Conservation (phyloP, 164 flowering plant genomes). For the Platanus orientalis region DNA sequence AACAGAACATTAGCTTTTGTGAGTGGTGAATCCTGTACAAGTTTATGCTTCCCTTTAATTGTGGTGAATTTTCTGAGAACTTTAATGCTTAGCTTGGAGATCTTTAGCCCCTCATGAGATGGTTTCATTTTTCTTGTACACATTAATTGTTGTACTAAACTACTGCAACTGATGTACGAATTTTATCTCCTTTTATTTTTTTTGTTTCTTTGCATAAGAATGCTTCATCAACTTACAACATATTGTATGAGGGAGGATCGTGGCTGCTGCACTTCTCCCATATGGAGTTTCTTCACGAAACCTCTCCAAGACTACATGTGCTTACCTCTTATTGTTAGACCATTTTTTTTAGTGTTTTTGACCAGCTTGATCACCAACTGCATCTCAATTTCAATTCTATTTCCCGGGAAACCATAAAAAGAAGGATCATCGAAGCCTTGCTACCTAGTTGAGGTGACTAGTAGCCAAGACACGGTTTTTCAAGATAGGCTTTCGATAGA, state of each 20-base stretch:
- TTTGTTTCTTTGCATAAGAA: conserved; percentile 75
- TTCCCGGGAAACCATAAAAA: no score
- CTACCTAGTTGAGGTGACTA: not conserved
- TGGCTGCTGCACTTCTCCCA: conserved; percentile 97
- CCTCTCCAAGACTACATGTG: not conserved
- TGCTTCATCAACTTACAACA: conserved; percentile 91
- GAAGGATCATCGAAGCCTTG: not conserved
- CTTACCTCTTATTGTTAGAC: not conserved
- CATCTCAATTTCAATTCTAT: not conserved
- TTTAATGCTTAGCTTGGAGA: no score
- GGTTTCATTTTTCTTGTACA: not conserved
- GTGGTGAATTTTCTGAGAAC: no score
- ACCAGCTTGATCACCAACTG: not conserved
- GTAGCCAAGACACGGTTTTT: not conserved
- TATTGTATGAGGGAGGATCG: conserved; percentile 85
- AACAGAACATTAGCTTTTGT: no score
- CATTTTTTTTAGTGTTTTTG: not conserved
- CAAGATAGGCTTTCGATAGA: no score
- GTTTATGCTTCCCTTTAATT: no score
- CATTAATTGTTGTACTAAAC: not conserved
- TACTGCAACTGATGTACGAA: not conserved
- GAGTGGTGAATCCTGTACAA: no score
- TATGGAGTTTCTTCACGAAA: conserved; percentile 50
- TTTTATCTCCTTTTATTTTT: conserved; percentile 3
- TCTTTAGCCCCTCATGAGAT: not conserved